phyloP scores from a whole-genome alignment of 2,329 filamentous ascomycete genomes.

The Westerdykella ornata region DNA sequence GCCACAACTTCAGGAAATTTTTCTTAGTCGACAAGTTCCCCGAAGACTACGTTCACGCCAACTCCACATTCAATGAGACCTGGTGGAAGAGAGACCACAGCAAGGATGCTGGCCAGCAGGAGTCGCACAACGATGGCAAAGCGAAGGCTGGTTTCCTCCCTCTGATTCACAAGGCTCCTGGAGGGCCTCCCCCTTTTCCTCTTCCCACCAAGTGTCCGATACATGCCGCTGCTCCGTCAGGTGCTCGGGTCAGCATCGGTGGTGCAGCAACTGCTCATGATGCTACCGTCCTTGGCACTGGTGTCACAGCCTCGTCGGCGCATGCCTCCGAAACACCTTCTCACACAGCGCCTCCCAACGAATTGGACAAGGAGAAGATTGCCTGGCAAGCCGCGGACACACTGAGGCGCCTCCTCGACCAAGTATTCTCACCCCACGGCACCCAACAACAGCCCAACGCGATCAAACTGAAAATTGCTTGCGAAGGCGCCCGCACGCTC shows the following conservation, averaged over 20 bases:
- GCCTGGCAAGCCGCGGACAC: constrained; percentile 1
- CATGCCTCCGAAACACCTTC: no score
- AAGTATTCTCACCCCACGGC: background rate
- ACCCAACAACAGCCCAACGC: background rate
- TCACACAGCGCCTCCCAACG: no score
- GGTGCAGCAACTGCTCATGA: background rate
- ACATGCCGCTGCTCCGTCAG: no score
- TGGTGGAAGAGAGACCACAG: no score
- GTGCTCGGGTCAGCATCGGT: background rate
- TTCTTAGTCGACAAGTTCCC: background rate
- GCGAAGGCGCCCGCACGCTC: background rate
- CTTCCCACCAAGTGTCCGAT: background rate
- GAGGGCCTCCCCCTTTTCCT: background rate
- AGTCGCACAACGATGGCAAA: background rate
- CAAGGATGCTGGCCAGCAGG: no score
- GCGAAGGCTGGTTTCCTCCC: background rate
- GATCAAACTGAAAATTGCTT: constrained; percentile 1
- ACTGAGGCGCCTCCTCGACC: background rate
- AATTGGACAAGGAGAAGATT: constrained; percentile 1
- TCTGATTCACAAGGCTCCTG: background rate
- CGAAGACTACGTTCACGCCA: background rate
- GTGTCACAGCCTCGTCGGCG: background rate
- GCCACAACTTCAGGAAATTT: background rate
- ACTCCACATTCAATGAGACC: no score
- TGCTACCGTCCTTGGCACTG: background rate